phyloP scores from a whole-genome alignment of 768 basidiomycete species.

The Leccinum longicurvipes region DNA sequence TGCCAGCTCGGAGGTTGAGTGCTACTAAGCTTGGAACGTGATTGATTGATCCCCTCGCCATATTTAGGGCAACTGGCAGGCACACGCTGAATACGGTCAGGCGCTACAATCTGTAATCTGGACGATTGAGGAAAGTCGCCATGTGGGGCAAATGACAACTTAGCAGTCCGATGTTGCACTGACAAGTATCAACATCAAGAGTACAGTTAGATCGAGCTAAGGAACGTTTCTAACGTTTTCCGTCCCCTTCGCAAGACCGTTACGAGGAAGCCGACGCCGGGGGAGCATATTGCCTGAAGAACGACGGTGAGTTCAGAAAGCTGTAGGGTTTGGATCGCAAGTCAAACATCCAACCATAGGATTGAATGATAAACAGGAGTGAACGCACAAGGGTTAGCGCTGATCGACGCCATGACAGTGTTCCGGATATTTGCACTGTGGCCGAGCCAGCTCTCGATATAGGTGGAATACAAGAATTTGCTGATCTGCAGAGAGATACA shows the following conservation, averaged over 20 bases:
- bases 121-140: not conserved
- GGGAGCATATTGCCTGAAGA: not conserved
- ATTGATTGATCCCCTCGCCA: not conserved
- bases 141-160: conserved; percentile 10
- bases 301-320: not conserved
- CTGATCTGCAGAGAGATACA: conserved; percentile 16
- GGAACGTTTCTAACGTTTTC: conserved; percentile 7
- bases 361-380: not conserved
- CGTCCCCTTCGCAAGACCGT: not conserved
- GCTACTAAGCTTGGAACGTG: not conserved
- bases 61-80: not conserved
- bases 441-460: conserved; percentile 1
- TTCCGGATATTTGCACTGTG: not conserved
- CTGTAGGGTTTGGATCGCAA: not conserved
- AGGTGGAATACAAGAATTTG: conserved; percentile 15
- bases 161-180: conserved; percentile 4
- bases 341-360: conserved; percentile 2
- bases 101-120: not conserved
- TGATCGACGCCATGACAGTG: conserved; percentile 5
- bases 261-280: not conserved
- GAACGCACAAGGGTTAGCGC: conserved; percentile 19
- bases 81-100: too few species aligned
- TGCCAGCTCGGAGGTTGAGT: not conserved
- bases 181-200: not conserved
- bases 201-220: conserved; percentile 13